Conservation (phyloP, 2,329 filamentous ascomycete species). For the Fusarium sp. region DNA sequence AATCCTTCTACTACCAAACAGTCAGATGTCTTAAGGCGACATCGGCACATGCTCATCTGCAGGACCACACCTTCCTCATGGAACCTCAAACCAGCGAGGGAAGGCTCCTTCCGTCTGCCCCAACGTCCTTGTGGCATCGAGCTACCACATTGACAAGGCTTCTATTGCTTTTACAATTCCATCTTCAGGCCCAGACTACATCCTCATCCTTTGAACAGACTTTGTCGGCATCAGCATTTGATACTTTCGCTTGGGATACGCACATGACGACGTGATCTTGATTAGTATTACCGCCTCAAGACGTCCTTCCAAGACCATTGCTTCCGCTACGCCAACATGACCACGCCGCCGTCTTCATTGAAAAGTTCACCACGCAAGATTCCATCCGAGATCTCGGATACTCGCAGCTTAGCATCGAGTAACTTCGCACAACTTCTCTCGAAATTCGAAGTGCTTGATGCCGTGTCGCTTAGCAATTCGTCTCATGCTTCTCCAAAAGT, state of each 20-base stretch:
- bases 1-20: neutral
- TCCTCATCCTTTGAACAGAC: constrained; percentile 35
- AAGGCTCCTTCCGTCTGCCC: neutral
- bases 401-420: constrained; percentile 17
- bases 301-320: neutral
- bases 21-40: neutral
- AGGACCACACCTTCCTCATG: neutral
- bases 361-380: constrained; percentile 23
- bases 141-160: neutral
- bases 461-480: constrained; percentile 4
- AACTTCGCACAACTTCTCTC: constrained; percentile 53
- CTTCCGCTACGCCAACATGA: constrained; percentile 32
- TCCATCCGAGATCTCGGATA: constrained; percentile 13
- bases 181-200: constrained; percentile 6
- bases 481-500: neutral
- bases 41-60: neutral
- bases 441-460: constrained; percentile 54
- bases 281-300: constrained; percentile 8
- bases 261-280: constrained; percentile 7
- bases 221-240: constrained; percentile 32
- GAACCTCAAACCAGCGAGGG: neutral
- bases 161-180: constrained; percentile 3
- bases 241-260: constrained; percentile 18
- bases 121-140: neutral
- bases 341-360: constrained; percentile 13